phyloP scores from a whole-genome alignment of 164 flowering plant species.

The Vitis amurensis region DNA sequence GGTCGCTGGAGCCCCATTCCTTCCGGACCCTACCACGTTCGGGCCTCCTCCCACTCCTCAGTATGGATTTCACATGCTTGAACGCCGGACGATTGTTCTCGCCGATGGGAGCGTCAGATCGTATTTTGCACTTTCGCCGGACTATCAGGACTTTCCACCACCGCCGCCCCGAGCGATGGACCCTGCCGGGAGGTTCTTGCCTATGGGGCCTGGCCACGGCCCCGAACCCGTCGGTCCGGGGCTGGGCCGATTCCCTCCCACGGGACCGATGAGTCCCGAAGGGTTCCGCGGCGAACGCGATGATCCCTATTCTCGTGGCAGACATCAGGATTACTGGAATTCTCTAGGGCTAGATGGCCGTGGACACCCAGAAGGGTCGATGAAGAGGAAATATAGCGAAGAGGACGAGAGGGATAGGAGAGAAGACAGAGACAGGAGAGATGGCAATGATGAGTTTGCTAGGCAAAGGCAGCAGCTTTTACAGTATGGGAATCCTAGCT shows the following conservation, averaged over 20 bases:
- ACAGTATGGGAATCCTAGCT: slow-evolving; percentile 48
- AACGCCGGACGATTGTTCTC: slow-evolving; percentile 72
- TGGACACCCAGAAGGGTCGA: slow-evolving; percentile 27
- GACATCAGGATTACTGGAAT: slow-evolving; percentile 51
- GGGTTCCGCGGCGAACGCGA: slow-evolving; percentile 27
- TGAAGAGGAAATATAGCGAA: slow-evolving; percentile 67
- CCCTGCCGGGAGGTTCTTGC: slow-evolving; percentile 27
- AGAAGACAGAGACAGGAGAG: slow-evolving; percentile 13
- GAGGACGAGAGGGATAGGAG: slow-evolving; percentile 38
- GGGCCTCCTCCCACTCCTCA: slow-evolving; percentile 59
- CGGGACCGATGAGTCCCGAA: slow-evolving; percentile 7
- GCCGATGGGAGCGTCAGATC: slow-evolving; percentile 86
- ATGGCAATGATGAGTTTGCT: slow-evolving; percentile 36
- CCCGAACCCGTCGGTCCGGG: slow-evolving; percentile 11
- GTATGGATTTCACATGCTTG: slow-evolving; percentile 92
- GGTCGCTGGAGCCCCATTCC: slow-evolving; percentile 10
- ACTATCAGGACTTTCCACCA: slow-evolving; percentile 60
- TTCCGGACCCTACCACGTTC: slow-evolving; percentile 36
- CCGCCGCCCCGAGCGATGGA: slow-evolving; percentile 18
- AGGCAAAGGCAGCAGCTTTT: slow-evolving; percentile 59
- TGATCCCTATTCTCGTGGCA: slow-evolving; percentile 21
- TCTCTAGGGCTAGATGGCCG: slow-evolving; percentile 47
- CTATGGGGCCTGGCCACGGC: slow-evolving; percentile 17
- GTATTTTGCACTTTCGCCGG: slow-evolving; percentile 88
- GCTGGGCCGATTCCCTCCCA: slow-evolving; percentile 2